Evolutionary conservation across 2,329 filamentous ascomycete genomes (phyloP), one percentile per base, ranked within the genome.

Genomic region (Arthrobotrys sinensis): DNA sequence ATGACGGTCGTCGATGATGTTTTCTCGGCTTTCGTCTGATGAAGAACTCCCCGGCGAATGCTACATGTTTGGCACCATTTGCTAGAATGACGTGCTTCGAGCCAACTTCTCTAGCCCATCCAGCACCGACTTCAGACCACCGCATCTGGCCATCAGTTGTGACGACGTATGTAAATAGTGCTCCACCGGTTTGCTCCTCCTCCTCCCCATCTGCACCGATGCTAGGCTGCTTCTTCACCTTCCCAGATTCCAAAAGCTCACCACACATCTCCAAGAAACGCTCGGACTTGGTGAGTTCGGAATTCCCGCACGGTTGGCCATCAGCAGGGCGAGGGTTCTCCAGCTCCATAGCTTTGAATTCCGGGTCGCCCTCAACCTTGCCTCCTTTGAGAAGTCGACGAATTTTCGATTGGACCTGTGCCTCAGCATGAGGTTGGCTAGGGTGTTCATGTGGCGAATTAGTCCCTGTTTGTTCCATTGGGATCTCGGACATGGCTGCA

Each of bases 31-130:
- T 78, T 14, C 75, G 60, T 19, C 75, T 52, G 24, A 78, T 64
- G 19, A 78, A 79, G n/a, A 79, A 79, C n/a, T 79, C 76, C 10
- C 76, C 76, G 2, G 76, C 68, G 40, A 79, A 75, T n/a, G 76
- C 76, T 16, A 79, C 76, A 28, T 79, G 63, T 21, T 75, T 75
- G 1, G 69, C 69, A 11, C 76, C 76, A 43, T 79, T 79, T 0
- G 69, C 38, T 5, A 79, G 46, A 40, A 79, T 79, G 11, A 79
- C 76, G 52, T 79, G 76, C 10, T 79, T 79, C 11, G 76, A 79
- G 2, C 76, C 76, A 3, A 79, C 68, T 36, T 79, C 76, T 1
- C 63, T 69, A 28, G 70, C 68, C 68, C 68, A 79, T 3, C 69
- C 76, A 0, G 75, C 45, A 16, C 76, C 76, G 21, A 79, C 76